Conservation (phyloP, 2,329 filamentous ascomycete species). For the Leptographium lundbergii region DNA sequence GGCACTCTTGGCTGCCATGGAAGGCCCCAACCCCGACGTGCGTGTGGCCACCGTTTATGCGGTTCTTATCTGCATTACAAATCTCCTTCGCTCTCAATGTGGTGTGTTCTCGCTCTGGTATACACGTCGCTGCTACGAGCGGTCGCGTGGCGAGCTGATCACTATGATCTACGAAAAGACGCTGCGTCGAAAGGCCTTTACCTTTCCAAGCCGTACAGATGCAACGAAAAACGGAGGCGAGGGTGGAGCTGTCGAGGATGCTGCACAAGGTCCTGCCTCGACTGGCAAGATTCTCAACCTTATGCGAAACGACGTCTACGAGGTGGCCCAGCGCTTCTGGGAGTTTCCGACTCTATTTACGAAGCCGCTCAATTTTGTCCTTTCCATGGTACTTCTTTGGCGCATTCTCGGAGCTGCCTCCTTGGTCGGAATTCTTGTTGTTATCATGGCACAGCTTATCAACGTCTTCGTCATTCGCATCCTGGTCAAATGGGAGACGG, state of each 20-base stretch:
- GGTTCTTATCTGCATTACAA: conserved; percentile 43
- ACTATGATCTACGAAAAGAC: conserved; percentile 41
- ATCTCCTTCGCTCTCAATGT: conserved; percentile 51
- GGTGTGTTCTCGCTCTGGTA: conserved; percentile 67
- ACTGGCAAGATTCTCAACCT: conserved; percentile 87
- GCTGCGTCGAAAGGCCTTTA: conserved; percentile 66
- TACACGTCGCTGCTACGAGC: conserved; percentile 69
- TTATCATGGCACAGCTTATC: conserved; percentile 54
- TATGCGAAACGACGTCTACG: conserved; percentile 71
- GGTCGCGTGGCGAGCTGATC: conserved; percentile 73
- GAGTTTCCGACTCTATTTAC: conserved; percentile 67
- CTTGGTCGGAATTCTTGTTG: conserved; percentile 57
- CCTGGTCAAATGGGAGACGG: conserved; percentile 55
- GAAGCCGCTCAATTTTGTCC: conserved; percentile 62
- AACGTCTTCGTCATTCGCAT: conserved; percentile 56
- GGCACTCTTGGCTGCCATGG: conserved; percentile 55
- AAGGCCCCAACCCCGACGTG: conserved; percentile 33
- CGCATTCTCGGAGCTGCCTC: conserved; percentile 70
- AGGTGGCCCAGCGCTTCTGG: conserved; percentile 77
- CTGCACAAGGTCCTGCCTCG: conserved; percentile 42
- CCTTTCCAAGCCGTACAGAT: conserved; percentile 22
- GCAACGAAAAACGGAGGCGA: conserved; percentile 11
- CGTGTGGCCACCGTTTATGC: conserved; percentile 54
- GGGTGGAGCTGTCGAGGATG: conserved; percentile 2
- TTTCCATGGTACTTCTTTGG: conserved; percentile 65